phyloP scores from a whole-genome alignment of 306 rosid species.

The Prunus dulcis region DNA sequence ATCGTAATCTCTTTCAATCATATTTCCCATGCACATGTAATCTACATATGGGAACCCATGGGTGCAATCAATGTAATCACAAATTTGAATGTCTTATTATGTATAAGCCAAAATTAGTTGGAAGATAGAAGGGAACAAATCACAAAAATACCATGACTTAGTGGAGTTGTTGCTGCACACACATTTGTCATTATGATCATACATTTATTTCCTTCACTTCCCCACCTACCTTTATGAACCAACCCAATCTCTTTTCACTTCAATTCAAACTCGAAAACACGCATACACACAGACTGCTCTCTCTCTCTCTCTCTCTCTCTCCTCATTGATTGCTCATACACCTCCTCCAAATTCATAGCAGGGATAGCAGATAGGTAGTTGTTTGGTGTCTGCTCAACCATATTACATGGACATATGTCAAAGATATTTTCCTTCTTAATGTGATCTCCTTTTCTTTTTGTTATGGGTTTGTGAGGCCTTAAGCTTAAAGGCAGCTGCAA shows the following conservation, averaged over 20 bases:
- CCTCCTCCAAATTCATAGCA: constrained; percentile 5
- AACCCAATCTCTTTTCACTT: background rate
- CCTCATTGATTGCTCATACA: constrained; percentile 35
- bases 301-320: constrained; percentile 30
- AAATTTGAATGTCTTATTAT: background rate
- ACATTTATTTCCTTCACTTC: constrained; percentile 11
- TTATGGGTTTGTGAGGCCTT: background rate
- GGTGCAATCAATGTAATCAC: too few relatives aligned
- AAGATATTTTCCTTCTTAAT: too few relatives aligned
- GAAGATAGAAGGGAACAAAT: background rate
- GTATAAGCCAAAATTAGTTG: background rate
- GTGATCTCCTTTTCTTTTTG: background rate
- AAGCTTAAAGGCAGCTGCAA: background rate
- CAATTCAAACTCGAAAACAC: background rate
- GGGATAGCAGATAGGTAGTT: constrained; percentile 31
- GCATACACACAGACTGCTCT: background rate
- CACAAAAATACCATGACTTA: background rate
- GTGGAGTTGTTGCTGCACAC: background rate
- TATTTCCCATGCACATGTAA: background rate
- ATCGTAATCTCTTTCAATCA: too few relatives aligned
- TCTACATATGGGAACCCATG: too few relatives aligned
- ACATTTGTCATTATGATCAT: background rate
- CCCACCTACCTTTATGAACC: constrained; percentile 3
- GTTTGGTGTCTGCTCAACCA: constrained; percentile 56
- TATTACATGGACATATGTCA: background rate